These are phyloP conservation scores for Physocladia obscura DNA, from an alignment of 192 early-diverging fungal species.

Conservation along the genomic window DNA sequence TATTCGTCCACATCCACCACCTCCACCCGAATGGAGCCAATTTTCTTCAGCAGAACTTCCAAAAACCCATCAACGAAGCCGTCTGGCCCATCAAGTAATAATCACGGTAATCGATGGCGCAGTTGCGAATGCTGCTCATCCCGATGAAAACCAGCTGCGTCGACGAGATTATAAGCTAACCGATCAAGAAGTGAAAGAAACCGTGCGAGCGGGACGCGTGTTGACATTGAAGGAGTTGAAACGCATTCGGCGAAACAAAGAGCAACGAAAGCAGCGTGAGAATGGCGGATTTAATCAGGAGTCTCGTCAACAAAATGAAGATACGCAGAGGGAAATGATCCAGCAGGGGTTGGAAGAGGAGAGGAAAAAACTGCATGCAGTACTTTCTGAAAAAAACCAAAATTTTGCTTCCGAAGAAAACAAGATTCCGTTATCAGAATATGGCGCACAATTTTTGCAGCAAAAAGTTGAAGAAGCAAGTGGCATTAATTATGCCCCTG, in stretches of 20 bases:
- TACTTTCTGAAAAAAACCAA: background rate
- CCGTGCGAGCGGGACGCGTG: slow-evolving; percentile 44
- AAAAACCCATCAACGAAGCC: background rate
- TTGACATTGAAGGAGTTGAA: slow-evolving; percentile 42
- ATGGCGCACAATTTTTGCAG: background rate
- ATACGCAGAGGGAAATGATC: slow-evolving; percentile 5
- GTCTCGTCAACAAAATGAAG: background rate
- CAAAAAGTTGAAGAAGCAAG: background rate
- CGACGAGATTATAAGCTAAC: slow-evolving; percentile 47
- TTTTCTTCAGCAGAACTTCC: background rate
- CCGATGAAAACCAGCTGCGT: slow-evolving; percentile 13
- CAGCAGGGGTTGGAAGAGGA: slow-evolving; percentile 17
- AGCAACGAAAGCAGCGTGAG: background rate
- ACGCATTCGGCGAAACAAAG: slow-evolving; percentile 24
- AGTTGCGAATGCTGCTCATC: background rate
- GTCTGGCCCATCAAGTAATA: background rate
- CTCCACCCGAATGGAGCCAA: background rate
- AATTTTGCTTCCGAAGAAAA: background rate
- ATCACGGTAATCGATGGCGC: background rate
- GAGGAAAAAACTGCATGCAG: slow-evolving; percentile 5
- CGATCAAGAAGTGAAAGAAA: slow-evolving; percentile 51
- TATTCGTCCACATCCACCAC: background rate
- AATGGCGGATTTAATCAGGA: no score
- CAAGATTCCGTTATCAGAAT: background rate
- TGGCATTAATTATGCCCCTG: slow-evolving; percentile 41